Evolutionary conservation across 345 rosid species (phyloP).

Genomic region (Boechera divaricarpa): DNA sequence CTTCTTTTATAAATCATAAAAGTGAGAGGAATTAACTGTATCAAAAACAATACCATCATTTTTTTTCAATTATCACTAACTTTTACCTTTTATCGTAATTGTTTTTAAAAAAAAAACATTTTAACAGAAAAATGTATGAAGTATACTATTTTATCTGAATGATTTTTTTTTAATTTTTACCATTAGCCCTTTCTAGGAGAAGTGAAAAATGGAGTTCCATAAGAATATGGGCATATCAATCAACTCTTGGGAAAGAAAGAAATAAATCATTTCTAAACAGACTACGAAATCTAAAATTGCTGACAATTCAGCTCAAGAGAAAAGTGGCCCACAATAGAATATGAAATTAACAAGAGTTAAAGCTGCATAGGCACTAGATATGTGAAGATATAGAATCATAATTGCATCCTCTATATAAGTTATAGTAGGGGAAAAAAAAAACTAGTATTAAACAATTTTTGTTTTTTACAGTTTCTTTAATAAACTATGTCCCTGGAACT

Average conservation of each 20-base stretch:
- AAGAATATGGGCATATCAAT: slow-evolving; percentile 12
- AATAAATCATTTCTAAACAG: neutral
- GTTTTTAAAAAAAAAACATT: no score
- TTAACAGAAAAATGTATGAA: no score
- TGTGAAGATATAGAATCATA: slow-evolving; percentile 23
- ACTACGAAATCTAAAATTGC: slow-evolving; percentile 32
- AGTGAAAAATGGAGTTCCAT: slow-evolving; percentile 24
- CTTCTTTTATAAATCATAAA: neutral
- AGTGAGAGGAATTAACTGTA: neutral
- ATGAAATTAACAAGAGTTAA: slow-evolving; percentile 31
- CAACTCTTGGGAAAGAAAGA: slow-evolving; percentile 27
- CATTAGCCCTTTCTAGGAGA: neutral
- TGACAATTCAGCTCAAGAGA: slow-evolving; percentile 37
- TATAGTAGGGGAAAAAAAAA: neutral
- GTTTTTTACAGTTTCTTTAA: no score
- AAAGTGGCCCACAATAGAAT: slow-evolving; percentile 36
- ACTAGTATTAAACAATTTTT: no score
- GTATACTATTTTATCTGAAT: no score
- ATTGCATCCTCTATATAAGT: slow-evolving; percentile 17
- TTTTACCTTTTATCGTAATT: no score
- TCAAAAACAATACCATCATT: no score
- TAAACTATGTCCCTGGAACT: neutral
- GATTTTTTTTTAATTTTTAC: neutral
- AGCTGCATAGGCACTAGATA: slow-evolving; percentile 37
- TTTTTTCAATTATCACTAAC: no score